Evolutionary conservation across 1,284 basidiomycete genomes (phyloP).

Genomic region (Dichomitus squalens): DNA sequence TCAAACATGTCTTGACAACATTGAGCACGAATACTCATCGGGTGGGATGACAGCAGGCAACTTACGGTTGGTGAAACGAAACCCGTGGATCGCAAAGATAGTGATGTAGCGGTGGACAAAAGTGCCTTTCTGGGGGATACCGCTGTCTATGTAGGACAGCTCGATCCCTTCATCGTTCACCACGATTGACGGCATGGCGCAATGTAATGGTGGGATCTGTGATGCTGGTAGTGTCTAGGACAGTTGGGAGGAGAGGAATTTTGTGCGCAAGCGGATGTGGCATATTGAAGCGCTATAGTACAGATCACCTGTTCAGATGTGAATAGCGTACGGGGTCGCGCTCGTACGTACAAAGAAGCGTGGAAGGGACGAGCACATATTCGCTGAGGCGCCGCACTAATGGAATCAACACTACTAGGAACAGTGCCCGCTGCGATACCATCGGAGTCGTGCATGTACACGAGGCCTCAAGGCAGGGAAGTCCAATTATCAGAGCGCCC

Average conservation of each 20-base stretch:
- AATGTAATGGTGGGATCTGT: not conserved
- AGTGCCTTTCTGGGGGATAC: conserved; percentile 1
- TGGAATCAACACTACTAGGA: not conserved
- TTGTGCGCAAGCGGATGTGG: not conserved
- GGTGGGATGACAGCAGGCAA: not conserved
- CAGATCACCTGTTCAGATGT: too few species aligned
- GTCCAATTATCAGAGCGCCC: too few species aligned
- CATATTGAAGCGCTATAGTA: not conserved
- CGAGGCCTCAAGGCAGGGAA: too few species aligned
- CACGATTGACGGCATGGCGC: conserved; percentile 21
- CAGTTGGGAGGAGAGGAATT: too few species aligned
- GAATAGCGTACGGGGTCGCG: too few species aligned
- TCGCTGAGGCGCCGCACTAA: not conserved
- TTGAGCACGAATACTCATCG: not conserved
- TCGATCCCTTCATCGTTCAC: conserved; percentile 14
- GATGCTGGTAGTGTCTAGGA: too few species aligned
- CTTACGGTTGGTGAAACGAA: conserved; percentile 14
- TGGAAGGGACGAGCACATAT: not conserved
- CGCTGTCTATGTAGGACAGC: conserved; percentile 22
- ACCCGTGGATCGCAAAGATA: conserved; percentile 23
- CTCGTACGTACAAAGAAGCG: conserved; percentile 1
- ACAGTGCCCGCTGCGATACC: too few species aligned
- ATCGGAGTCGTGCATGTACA: too few species aligned
- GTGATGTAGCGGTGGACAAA: conserved; percentile 8
- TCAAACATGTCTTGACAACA: conserved; percentile 1